phyloP scores from a whole-genome alignment of 2,329 filamentous ascomycete genomes.

The Boeremia lycopersici region DNA sequence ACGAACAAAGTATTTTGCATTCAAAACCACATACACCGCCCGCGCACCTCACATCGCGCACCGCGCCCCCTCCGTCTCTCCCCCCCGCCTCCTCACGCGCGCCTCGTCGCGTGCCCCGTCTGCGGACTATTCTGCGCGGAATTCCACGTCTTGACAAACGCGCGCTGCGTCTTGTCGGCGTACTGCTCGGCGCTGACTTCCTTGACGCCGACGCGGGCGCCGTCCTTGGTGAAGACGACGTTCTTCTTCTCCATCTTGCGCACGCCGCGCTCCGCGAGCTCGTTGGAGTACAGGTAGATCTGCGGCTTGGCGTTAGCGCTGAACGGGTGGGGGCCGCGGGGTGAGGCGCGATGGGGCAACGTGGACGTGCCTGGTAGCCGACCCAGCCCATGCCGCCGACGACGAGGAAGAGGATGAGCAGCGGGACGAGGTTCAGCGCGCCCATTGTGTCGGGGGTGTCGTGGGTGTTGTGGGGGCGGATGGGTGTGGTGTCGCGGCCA shows the following conservation, averaged over 20 bases:
- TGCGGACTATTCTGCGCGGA: slow-evolving; percentile 30
- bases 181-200: slow-evolving; percentile 72
- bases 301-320: slow-evolving; percentile 24
- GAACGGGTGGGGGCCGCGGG: neutral
- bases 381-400: slow-evolving; percentile 66
- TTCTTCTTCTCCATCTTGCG: slow-evolving; percentile 78
- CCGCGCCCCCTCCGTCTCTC: no score
- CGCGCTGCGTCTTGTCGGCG: slow-evolving; percentile 73
- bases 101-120: slow-evolving; percentile 4
- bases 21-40: no score
- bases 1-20: no score
- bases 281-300: slow-evolving; percentile 70
- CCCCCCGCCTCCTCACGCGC: neutral
- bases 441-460: slow-evolving; percentile 39
- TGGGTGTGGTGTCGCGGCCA: no score
- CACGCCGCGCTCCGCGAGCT: slow-evolving; percentile 69
- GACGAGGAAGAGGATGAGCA: slow-evolving; percentile 67
- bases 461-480: neutral
- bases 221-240: slow-evolving; percentile 76
- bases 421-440: slow-evolving; percentile 64
- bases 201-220: slow-evolving; percentile 73
- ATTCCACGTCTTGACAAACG: slow-evolving; percentile 59
- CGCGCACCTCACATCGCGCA: no score
- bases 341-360: no score
- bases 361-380: slow-evolving; percentile 63